Base-by-base conservation (phyloP, 495 filamentous ascomycete genomes). In the Oleoguttula mirabilis region DNA sequence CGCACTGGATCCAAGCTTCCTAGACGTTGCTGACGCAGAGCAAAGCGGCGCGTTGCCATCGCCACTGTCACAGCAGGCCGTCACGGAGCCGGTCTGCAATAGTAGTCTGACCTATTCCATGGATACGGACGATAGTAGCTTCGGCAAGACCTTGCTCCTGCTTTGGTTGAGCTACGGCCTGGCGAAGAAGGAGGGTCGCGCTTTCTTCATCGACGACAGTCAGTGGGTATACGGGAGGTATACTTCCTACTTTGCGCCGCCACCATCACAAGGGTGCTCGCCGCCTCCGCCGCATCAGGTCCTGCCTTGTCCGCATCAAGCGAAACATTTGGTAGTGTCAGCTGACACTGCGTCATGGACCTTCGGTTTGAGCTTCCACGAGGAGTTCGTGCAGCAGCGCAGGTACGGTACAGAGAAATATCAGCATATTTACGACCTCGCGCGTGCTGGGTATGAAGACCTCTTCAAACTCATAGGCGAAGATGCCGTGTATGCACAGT, bases 141-240 rank as follows among this genome's bases (percentile, higher is more conserved):
- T 88, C 3, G 82, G 82, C 6, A 75, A 69, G 25, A 71, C 77
- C 0, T 54, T 88, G 43, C 67, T 88, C 66, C 69, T 77, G 56
- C 48, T 87, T 25, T 88, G 82, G 80, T 77, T 73, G 47, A 75
- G 82, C 17, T 87, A 84, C 47, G 82, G 80, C 10, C 60, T 87
- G 25, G 81, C 82, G 4, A 62, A 75, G 51, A 68, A 72, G 37
- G 80, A 88, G 55, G 70, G 66, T 8, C 60, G 82, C 16, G 68
- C 72, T 1, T 88, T 87, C 53, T 84, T 85, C 59, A 61, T 87
- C 48, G 78, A 87, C 50, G 82, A 85, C 55, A 72, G 75, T 4
- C 66, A 75, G 43, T 88, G 82, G 82, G 71, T 77, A 1, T 88
- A 84, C 55, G 82, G 83, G 3, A 63, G 70, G 28, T 86, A 78